Conservation (phyloP, 495 filamentous ascomycete genomes). For the Daldinia concentrica region DNA sequence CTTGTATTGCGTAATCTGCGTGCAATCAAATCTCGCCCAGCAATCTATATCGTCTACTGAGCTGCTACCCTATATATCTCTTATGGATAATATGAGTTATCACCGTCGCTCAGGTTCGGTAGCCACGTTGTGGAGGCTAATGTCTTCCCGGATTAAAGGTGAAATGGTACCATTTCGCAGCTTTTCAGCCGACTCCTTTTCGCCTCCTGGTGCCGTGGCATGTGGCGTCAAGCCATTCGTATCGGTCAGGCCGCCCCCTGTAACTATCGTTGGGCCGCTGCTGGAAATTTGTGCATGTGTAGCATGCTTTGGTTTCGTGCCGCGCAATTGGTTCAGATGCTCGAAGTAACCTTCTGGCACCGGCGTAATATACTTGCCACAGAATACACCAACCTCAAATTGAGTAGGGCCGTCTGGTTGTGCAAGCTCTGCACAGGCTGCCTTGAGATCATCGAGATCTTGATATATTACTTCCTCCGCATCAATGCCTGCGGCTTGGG, state of each 20-base stretch:
- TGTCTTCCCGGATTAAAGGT: slow-evolving; percentile 32
- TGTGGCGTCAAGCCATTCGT: slow-evolving; percentile 20
- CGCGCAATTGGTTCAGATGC: slow-evolving; percentile 69
- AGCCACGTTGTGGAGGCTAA: slow-evolving; percentile 38
- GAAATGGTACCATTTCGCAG: slow-evolving; percentile 22
- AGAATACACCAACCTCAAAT: slow-evolving; percentile 98
- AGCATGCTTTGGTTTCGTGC: slow-evolving; percentile 32
- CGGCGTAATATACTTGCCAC: slow-evolving; percentile 86
- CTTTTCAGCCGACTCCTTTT: slow-evolving; percentile 3
- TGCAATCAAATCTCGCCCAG: not conserved
- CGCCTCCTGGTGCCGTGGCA: slow-evolving; percentile 8
- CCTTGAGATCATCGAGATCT: slow-evolving; percentile 82
- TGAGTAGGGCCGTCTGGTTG: slow-evolving; percentile 61
- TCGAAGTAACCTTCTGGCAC: slow-evolving; percentile 87
- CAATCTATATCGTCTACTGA: not conserved
- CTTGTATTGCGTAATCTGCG: not conserved
- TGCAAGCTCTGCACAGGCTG: slow-evolving; percentile 78
- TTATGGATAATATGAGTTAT: not conserved
- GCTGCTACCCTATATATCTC: not conserved
- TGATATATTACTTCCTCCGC: slow-evolving; percentile 95
- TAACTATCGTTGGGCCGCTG: slow-evolving; percentile 29
- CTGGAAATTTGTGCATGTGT: slow-evolving; percentile 27
- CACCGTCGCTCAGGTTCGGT: slow-evolving; percentile 34
- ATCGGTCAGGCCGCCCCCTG: slow-evolving; percentile 11
- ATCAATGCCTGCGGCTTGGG: slow-evolving; percentile 62